Evolutionary conservation across 129 eudicot species (phyloP).

Genomic region (Apium graveolens): DNA sequence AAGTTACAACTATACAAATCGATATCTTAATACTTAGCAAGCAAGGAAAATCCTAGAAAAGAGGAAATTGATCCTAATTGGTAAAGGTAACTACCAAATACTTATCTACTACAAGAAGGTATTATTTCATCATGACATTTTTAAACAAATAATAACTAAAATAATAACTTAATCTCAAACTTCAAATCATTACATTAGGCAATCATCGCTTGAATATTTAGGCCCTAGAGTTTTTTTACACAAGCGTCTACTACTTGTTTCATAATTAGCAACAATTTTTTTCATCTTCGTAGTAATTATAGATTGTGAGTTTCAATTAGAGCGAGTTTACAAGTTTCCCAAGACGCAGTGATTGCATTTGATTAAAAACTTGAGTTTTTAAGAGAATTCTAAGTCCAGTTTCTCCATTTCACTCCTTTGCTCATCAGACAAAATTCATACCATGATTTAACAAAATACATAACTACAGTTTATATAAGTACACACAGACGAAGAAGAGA

Average conservation of each 20-base stretch:
- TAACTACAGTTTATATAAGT: not conserved
- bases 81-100: not conserved
- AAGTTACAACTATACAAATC: not conserved
- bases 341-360: too few species aligned
- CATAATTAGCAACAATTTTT: too few species aligned
- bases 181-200: not conserved
- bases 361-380: too few species aligned
- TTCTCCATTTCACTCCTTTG: not conserved
- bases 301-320: not conserved
- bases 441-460: not conserved
- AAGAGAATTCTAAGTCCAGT: too few species aligned
- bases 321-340: too few species aligned
- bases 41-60: not conserved
- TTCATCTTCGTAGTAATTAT: too few species aligned
- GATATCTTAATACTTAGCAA: not conserved
- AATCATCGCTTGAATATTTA: not conserved
- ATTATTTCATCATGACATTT: too few species aligned
- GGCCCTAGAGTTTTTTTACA: too few species aligned
- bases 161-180: not conserved
- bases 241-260: too few species aligned
- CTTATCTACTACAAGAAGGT: not conserved
- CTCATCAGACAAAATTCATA: not conserved
- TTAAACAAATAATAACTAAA: too few species aligned
- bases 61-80: not conserved
- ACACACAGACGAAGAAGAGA: not conserved